Percentiles rank a stretch among this genome's conserved stretches.
These are phyloP conservation scores for Cladosporium sp. DNA, from an alignment of 2,329 filamentous ascomycete genomes.

Conservation along the genomic window DNA sequence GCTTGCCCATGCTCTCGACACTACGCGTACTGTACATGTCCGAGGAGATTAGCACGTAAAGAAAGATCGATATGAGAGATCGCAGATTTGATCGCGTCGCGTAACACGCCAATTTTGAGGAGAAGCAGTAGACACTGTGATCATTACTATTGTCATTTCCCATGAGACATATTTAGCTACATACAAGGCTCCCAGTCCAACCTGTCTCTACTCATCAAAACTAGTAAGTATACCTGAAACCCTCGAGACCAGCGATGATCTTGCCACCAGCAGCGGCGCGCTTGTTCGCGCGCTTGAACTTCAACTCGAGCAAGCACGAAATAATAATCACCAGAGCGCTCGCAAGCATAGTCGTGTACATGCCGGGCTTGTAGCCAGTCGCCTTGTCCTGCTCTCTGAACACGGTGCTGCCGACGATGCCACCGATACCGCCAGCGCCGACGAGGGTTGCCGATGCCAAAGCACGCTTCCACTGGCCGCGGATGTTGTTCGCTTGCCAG, in stretches of 20 bases:
- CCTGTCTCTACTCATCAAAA: not conserved
- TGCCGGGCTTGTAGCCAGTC: conserved; percentile 36
- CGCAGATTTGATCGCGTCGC: not conserved
- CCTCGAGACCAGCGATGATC: conserved; percentile 38
- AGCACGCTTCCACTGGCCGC: conserved; percentile 85
- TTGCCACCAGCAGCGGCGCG: conserved; percentile 39
- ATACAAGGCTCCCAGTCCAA: not conserved
- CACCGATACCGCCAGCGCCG: conserved; percentile 74
- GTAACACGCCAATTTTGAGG: not conserved
- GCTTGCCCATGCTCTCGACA: not conserved
- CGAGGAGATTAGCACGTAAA: not conserved
- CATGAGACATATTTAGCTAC: not conserved
- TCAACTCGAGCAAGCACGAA: conserved; percentile 33
- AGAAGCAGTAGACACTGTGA: not conserved
- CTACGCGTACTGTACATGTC: not conserved
- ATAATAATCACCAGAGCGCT: conserved; percentile 35
- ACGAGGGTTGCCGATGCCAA: conserved; percentile 76
- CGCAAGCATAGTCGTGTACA: conserved; percentile 37
- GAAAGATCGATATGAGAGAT: not conserved
- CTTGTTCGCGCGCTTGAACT: conserved; percentile 40
- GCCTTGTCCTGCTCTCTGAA: conserved; percentile 40
- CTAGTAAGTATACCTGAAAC: conserved; percentile 39
- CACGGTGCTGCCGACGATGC: conserved; percentile 56
- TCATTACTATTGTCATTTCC: conserved; percentile 1
- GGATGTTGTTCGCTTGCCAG: conserved; percentile 86